Percentiles rank a stretch among this genome's conserved stretches.
These are phyloP conservation scores for Saccharum spontaneum DNA, from an alignment of 176 grass and related monocot species.

Conservation along the genomic window DNA sequence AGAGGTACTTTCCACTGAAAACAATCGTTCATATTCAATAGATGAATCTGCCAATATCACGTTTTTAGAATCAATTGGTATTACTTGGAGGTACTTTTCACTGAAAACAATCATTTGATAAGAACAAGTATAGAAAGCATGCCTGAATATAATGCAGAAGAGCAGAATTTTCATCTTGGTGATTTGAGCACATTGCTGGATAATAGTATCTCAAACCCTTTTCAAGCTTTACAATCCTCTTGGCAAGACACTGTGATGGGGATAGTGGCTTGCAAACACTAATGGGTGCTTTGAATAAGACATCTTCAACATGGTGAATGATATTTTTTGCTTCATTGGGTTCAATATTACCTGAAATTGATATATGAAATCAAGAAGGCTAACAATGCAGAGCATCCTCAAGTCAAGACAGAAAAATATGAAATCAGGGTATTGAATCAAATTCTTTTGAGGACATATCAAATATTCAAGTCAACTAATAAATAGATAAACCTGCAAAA, in stretches of 20 bases:
- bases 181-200: constrained; percentile 66
- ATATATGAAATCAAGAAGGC: constrained; percentile 9
- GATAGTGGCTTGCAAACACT: constrained; percentile 66
- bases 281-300: constrained; percentile 57
- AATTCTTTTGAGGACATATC: constrained; percentile 8
- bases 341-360: constrained; percentile 78
- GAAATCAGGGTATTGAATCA: background rate
- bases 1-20: background rate
- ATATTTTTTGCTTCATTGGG: constrained; percentile 65
- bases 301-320: constrained; percentile 62
- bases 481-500: constrained; percentile 63
- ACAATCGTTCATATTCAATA: background rate
- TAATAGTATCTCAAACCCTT: constrained; percentile 74
- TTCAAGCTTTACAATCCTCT: constrained; percentile 92
- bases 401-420: constrained; percentile 8
- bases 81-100: background rate
- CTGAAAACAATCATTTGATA: constrained; percentile 7
- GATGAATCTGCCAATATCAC: background rate
- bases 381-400: background rate
- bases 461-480: constrained; percentile 18
- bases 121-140: constrained; percentile 13
- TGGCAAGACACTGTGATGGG: constrained; percentile 81
- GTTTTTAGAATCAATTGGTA: background rate
- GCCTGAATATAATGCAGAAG: constrained; percentile 95
- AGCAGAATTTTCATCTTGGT: constrained; percentile 85